Evolutionary conservation across 768 basidiomycete genomes (phyloP), one percentile per base, ranked within the genome.

Genomic region (Leccinum truebloodii): DNA sequence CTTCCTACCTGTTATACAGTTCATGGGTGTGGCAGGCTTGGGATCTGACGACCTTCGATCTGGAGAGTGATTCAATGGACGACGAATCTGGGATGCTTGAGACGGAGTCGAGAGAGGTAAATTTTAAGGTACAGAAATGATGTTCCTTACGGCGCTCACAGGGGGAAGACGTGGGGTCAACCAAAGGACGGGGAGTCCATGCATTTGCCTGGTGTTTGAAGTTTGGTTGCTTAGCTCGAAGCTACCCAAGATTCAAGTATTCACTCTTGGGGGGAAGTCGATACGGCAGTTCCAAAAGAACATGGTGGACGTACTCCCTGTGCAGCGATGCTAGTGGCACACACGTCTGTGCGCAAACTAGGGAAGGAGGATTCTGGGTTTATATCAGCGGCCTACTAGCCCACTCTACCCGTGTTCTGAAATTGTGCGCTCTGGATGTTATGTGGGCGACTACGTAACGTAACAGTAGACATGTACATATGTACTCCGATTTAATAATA

Each of bases 111-210:
- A 44, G 41, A 20, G 44, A 46, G 44, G n/a, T 18, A 10, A 10
- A 20, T 51, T 54, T 10, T 34, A 58, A 51, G 54, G 62, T 7
- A 49, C 61, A 39, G 41, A 32, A 49, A 64, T 63, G 61, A 18
- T 10, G 4, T 35, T 52, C 12, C 55, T 59, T 52, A 32, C 62
- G 26, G 41, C 61, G 8, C 62, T 63, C 12, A 41, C 54, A n/a
- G 26, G 61, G 28, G 37, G 1, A 9, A 9, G 37, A 46, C 28
- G n/a, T 56, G 54, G 51, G 39, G 34, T 37, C 50, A 32, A 30
- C 9, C 39, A 3, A 28, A 22, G 20, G 55, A 26, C 1, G 16
- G 60, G 55, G 49, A 46, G 60, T 49, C 34, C 30, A 34, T 50
- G 46, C 7, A 46, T 55, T 26, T 39, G n/a, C 28, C 41, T 22